Evolutionary conservation across 1,284 basidiomycete species (phyloP).

Genomic region (Ganoderma multipileum): DNA sequence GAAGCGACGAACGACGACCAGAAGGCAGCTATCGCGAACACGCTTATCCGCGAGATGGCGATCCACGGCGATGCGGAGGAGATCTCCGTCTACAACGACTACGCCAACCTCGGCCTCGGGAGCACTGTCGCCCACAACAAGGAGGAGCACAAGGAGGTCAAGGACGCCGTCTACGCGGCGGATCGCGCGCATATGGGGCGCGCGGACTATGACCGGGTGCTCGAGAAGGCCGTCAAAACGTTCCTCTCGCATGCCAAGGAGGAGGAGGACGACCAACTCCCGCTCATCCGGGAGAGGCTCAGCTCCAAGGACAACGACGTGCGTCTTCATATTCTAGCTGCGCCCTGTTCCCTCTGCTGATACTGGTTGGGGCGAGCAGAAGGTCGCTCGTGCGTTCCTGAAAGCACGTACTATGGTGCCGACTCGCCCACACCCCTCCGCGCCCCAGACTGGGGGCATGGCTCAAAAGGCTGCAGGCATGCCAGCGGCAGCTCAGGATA

Average conservation of each 20-base stretch:
- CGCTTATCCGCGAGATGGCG: slow-evolving; percentile 38
- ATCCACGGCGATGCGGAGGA: slow-evolving; percentile 40
- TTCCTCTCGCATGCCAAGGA: slow-evolving; percentile 36
- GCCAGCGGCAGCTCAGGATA: slow-evolving; percentile 26
- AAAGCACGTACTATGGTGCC: slow-evolving; percentile 30
- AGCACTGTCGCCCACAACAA: slow-evolving; percentile 33
- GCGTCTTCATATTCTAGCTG: background rate
- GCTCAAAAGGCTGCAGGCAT: slow-evolving; percentile 31
- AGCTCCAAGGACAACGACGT: slow-evolving; percentile 36
- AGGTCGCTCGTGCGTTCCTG: slow-evolving; percentile 31
- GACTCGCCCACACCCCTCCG: slow-evolving; percentile 26
- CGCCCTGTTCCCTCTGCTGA: background rate
- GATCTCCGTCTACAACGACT: slow-evolving; percentile 36
- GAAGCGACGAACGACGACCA: slow-evolving; percentile 21
- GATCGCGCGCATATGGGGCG: slow-evolving; percentile 22
- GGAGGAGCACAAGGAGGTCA: slow-evolving; percentile 36
- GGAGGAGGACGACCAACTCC: slow-evolving; percentile 35
- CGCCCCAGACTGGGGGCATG: slow-evolving; percentile 30
- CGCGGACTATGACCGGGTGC: slow-evolving; percentile 31
- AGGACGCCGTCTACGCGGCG: slow-evolving; percentile 32
- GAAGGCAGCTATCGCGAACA: slow-evolving; percentile 36
- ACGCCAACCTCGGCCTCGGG: slow-evolving; percentile 28
- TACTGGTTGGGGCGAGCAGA: slow-evolving; percentile 16
- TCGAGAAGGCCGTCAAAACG: slow-evolving; percentile 33
- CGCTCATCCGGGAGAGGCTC: slow-evolving; percentile 27